Conservation (phyloP, 2,329 filamentous ascomycete genomes). For the Paracoccidioides lutzii region DNA sequence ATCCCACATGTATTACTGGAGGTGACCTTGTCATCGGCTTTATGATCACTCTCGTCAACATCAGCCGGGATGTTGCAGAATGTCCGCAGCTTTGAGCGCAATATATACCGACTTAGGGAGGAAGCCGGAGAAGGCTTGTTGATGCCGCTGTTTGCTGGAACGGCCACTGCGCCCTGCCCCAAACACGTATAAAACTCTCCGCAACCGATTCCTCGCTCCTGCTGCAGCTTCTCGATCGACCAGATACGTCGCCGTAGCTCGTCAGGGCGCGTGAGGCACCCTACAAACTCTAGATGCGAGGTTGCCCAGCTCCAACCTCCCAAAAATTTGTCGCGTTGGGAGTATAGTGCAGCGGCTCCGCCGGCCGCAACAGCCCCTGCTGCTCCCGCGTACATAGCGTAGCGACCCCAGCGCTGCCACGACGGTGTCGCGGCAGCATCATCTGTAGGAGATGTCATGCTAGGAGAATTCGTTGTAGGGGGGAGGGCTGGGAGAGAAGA, state of each 20-base stretch:
- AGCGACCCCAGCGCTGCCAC: constrained; percentile 73
- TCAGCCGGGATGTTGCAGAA: constrained; percentile 72
- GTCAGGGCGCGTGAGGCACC: constrained; percentile 70
- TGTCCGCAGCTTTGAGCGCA: constrained; percentile 52
- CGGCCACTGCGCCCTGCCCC: constrained; percentile 48
- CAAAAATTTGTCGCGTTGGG: constrained; percentile 67
- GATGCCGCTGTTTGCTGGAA: constrained; percentile 12
- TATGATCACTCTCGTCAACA: constrained; percentile 20
- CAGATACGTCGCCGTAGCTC: constrained; percentile 64
- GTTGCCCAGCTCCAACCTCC: constrained; percentile 70
- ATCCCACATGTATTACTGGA: constrained; percentile 26
- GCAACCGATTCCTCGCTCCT: constrained; percentile 60
- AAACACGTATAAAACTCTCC: constrained; percentile 79
- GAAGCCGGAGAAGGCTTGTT: constrained; percentile 17
- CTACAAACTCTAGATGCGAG: constrained; percentile 87
- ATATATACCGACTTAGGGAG: constrained; percentile 25
- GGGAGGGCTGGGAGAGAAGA: constrained; percentile 19
- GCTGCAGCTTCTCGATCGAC: constrained; percentile 51
- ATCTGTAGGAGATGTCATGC: constrained; percentile 24
- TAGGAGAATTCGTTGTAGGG: constrained; percentile 15
- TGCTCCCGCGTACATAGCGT: constrained; percentile 75
- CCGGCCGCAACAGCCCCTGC: constrained; percentile 67
- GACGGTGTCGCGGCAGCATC: constrained; percentile 36
- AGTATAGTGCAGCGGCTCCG: constrained; percentile 72
- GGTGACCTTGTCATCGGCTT: constrained; percentile 16